phyloP scores from a whole-genome alignment of 2,329 filamentous ascomycete species.

The Cladophialophora chaetospira region DNA sequence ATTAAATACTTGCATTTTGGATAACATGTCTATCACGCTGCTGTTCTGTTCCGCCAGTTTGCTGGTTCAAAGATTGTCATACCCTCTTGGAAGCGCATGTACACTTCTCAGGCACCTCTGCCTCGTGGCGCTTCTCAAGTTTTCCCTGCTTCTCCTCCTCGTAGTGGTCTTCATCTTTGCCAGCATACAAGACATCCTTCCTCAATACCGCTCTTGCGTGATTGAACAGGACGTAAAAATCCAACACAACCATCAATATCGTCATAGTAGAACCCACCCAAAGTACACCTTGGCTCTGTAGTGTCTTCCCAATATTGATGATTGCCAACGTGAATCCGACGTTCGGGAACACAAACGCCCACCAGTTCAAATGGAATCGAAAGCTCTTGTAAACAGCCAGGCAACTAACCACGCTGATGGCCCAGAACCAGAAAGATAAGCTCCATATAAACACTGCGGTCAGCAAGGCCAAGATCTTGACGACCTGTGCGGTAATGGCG shows the following conservation, averaged over 20 bases:
- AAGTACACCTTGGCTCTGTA: constrained; percentile 56
- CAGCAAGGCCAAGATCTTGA: constrained; percentile 51
- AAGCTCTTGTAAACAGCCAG: constrained; percentile 45
- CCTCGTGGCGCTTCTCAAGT: constrained; percentile 8
- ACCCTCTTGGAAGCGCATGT: background rate
- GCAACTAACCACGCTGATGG: constrained; percentile 51
- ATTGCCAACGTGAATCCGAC: constrained; percentile 63
- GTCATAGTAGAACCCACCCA: constrained; percentile 60
- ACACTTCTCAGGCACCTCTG: constrained; percentile 12
- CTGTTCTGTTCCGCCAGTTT: no score
- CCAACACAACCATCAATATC: constrained; percentile 56
- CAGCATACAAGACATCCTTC: constrained; percentile 59
- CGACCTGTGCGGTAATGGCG: constrained; percentile 37
- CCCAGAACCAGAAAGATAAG: constrained; percentile 60
- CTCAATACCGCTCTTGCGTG: constrained; percentile 55
- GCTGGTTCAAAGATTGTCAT: background rate
- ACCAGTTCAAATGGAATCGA: constrained; percentile 58
- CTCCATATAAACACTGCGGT: constrained; percentile 65
- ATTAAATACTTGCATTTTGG: background rate
- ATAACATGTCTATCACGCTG: no score
- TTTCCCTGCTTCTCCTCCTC: constrained; percentile 21
- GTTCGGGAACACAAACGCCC: constrained; percentile 68
- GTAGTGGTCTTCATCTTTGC: constrained; percentile 59
- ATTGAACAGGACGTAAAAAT: constrained; percentile 54
- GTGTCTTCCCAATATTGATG: constrained; percentile 58